These are phyloP conservation scores for Paragyromitra xinjiangensis DNA, from an alignment of 495 filamentous ascomycete genomes.

Conservation along the genomic window DNA sequence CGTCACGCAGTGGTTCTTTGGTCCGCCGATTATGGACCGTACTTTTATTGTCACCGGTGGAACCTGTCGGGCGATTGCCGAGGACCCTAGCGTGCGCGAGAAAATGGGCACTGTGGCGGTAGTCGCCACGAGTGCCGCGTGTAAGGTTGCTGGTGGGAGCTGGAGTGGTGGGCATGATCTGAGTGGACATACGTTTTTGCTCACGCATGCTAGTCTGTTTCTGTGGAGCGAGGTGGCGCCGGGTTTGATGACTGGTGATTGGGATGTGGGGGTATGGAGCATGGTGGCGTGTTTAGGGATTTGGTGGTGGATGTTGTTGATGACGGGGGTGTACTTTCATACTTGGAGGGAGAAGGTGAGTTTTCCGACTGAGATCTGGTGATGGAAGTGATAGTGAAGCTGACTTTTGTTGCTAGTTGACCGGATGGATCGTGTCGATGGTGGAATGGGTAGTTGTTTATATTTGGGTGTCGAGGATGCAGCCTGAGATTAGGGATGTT, in stretches of 20 bases:
- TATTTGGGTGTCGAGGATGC: slow-evolving; percentile 40
- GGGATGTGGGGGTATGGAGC: slow-evolving; percentile 56
- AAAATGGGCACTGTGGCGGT: slow-evolving; percentile 63
- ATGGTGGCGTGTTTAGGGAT: slow-evolving; percentile 66
- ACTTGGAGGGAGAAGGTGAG: slow-evolving; percentile 97
- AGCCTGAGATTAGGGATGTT: slow-evolving; percentile 24
- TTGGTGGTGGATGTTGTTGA: slow-evolving; percentile 93
- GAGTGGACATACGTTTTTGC: slow-evolving; percentile 91
- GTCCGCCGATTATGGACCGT: slow-evolving; percentile 85
- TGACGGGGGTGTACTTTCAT: slow-evolving; percentile 98
- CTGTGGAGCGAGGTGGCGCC: slow-evolving; percentile 77
- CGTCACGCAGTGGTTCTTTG: slow-evolving; percentile 96
- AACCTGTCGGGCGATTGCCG: slow-evolving; percentile 68
- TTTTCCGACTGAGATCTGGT: slow-evolving; percentile 31
- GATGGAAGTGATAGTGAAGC: slow-evolving; percentile 6
- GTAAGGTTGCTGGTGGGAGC: slow-evolving; percentile 78
- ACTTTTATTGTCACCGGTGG: slow-evolving; percentile 84
- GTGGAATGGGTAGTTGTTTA: slow-evolving; percentile 54
- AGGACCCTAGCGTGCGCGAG: slow-evolving; percentile 53
- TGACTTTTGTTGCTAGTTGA: slow-evolving; percentile 44
- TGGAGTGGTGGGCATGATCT: slow-evolving; percentile 95
- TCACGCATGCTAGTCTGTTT: slow-evolving; percentile 81
- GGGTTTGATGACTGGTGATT: slow-evolving; percentile 38
- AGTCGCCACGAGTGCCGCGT: slow-evolving; percentile 77
- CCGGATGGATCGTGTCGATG: slow-evolving; percentile 46